A percentile compares a stretch with the other conserved stretches of the same genome.
Conservation (phyloP, 225 moss, liverwort and hornwort genomes). For the Marchantia paleacea region DNA sequence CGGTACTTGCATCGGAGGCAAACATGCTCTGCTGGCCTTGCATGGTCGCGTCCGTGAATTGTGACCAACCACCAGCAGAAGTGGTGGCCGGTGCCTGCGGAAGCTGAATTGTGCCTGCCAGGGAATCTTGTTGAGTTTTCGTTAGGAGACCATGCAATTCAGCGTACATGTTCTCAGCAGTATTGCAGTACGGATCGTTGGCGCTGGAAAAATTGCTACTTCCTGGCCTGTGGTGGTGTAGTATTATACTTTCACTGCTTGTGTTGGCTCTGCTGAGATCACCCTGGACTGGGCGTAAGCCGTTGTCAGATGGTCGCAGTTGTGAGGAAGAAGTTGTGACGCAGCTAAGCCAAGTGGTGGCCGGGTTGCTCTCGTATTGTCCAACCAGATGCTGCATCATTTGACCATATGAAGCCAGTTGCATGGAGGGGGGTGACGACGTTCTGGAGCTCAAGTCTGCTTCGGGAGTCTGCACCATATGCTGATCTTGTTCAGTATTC, state of each 20-base stretch:
- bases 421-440: constrained; percentile 18
- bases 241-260: constrained; percentile 23
- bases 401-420: constrained; percentile 18
- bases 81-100: not conserved
- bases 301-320: not conserved
- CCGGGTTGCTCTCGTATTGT: constrained; percentile 20
- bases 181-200: not conserved
- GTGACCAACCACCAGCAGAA: not conserved
- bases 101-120: not conserved
- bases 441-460: constrained; percentile 9
- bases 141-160: constrained; percentile 38
- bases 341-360: constrained; percentile 17
- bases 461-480: constrained; percentile 15
- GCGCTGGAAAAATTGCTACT: not conserved
- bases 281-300: not conserved
- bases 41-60: constrained; percentile 14
- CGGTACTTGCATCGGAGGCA: not conserved
- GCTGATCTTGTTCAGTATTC: constrained; percentile 10
- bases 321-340: constrained; percentile 3
- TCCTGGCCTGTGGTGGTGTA: constrained; percentile 17
- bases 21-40: not conserved
- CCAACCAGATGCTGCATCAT: constrained; percentile 34
- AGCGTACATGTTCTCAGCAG: constrained; percentile 35
- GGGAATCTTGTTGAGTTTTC: constrained; percentile 18
- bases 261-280: not conserved